A percentile compares a stretch with the other conserved stretches of the same genome.
Evolutionary conservation across 495 filamentous ascomycete genomes (phyloP).

Genomic region (Xylaria venustula): DNA sequence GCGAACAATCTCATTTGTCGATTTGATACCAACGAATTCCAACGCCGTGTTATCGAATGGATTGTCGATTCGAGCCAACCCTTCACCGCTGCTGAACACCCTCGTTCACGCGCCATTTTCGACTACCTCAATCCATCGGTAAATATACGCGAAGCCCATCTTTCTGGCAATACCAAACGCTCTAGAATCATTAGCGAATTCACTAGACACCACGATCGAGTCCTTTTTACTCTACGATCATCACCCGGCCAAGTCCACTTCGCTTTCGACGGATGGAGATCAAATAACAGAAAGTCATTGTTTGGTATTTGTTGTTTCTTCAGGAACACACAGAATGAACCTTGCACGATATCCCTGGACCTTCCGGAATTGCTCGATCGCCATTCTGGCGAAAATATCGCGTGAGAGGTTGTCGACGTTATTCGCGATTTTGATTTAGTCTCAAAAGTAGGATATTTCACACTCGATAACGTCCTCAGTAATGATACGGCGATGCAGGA

Average conservation of each 20-base stretch:
- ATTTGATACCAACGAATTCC: not conserved
- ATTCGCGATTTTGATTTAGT: not conserved
- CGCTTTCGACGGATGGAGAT: not conserved
- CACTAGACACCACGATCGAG: not conserved
- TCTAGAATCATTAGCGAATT: not conserved
- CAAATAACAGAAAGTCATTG: not conserved
- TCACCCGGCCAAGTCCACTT: not conserved
- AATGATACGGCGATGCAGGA: constrained; percentile 1
- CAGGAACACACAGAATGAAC: not conserved
- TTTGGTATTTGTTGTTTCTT: not conserved
- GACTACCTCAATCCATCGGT: not conserved
- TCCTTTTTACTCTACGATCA: not conserved
- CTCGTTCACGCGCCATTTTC: not conserved
- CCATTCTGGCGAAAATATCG: not conserved
- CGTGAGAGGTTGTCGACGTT: not conserved
- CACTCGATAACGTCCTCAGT: not conserved
- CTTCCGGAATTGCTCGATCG: not conserved
- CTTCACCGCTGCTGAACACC: not conserved
- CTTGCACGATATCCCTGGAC: not conserved
- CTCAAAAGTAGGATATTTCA: not conserved
- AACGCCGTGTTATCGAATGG: not conserved
- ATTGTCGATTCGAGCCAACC: not conserved
- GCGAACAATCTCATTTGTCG: not conserved
- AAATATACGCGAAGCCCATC: not conserved
- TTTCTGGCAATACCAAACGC: not conserved